Conservation (phyloP, 805 yeast species). For the Wickerhamomyces xylosicus region DNA sequence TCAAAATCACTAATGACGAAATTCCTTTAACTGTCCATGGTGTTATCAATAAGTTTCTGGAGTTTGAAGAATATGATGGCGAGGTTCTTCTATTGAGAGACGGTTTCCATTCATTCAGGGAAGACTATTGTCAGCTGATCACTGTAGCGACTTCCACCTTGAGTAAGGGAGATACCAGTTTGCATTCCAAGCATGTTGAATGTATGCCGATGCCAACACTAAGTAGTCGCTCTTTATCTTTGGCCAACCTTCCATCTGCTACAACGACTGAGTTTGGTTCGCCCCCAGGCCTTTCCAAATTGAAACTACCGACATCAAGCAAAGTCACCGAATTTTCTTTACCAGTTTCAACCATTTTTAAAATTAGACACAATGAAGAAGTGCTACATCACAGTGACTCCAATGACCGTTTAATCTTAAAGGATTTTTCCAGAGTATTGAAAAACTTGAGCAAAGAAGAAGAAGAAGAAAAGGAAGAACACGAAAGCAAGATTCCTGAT, state of each 20-base stretch:
- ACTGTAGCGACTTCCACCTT: background rate
- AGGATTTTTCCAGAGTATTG: conserved; percentile 11
- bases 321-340: conserved; percentile 3
- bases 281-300: conserved; percentile 31
- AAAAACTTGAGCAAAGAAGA: too few species aligned
- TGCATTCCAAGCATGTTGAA: too few species aligned
- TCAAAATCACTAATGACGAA: conserved; percentile 10
- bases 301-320: conserved; percentile 37
- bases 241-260: conserved; percentile 8
- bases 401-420: conserved; percentile 9
- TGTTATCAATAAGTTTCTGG: conserved; percentile 37
- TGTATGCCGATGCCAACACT: conserved; percentile 5
- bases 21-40: conserved; percentile 32
- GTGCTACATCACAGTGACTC: conserved; percentile 10
- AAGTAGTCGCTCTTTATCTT: conserved; percentile 14
- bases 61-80: conserved; percentile 27
- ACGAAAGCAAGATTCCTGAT: conserved; percentile 4
- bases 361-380: conserved; percentile 47
- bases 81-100: conserved; percentile 31
- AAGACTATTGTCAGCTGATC: conserved; percentile 17
- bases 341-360: conserved; percentile 32
- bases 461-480: background rate
- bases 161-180: too few species aligned
- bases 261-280: conserved; percentile 5
- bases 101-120: conserved; percentile 29